Evolutionary conservation across 1,284 basidiomycete genomes (phyloP).

Genomic region (Trametes sp.): DNA sequence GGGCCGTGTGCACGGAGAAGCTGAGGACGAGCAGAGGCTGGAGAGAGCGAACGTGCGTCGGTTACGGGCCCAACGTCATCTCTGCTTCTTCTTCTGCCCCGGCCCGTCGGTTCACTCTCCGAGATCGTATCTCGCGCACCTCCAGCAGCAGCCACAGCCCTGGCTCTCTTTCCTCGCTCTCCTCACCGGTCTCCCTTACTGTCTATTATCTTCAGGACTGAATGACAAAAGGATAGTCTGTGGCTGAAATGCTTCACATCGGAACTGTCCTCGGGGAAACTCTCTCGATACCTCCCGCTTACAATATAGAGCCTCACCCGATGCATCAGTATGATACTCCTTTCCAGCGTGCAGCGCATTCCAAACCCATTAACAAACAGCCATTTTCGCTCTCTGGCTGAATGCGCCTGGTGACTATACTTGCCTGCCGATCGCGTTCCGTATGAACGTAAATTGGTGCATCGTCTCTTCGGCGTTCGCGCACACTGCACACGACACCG

Average conservation of each 20-base stretch:
- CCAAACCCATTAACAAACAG: no score
- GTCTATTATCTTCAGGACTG: no score
- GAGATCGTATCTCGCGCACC: slow-evolving; percentile 2
- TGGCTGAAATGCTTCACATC: no score
- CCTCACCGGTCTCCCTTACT: no score
- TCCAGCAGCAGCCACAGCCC: no score
- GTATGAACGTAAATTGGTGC: background rate
- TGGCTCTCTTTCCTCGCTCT: background rate
- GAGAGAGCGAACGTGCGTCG: slow-evolving; percentile 14
- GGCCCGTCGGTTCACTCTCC: slow-evolving; percentile 1
- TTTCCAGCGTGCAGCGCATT: no score
- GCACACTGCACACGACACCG: no score
- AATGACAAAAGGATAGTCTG: no score
- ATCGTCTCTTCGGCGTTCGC: background rate
- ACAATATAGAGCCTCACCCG: no score
- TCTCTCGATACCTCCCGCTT: no score
- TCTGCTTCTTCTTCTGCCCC: background rate
- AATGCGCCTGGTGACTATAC: background rate
- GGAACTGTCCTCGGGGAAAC: no score
- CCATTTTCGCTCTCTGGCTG: background rate
- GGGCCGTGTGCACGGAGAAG: background rate
- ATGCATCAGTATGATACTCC: no score
- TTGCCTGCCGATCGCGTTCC: background rate
- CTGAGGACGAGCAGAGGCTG: background rate
- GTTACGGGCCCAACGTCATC: slow-evolving; percentile 4